Conservation (phyloP, 169 alveolate species). For the Theileria orientalis region DNA sequence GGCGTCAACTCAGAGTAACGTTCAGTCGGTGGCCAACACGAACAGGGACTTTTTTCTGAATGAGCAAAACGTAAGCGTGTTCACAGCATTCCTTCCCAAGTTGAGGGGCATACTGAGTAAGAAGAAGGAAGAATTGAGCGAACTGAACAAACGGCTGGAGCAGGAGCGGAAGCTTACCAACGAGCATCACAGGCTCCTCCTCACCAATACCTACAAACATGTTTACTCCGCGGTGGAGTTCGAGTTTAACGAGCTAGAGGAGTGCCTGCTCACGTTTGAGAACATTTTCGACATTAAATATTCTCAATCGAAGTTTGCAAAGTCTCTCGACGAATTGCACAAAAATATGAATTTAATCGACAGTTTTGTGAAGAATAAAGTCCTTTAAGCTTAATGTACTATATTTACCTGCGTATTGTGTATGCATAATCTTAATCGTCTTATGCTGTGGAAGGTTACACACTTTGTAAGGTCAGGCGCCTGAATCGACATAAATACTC, state of each 20-base stretch:
- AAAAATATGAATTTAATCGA: constrained; percentile 6
- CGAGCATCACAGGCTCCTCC: constrained; percentile 4
- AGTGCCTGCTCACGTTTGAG: background rate
- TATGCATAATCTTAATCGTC: background rate
- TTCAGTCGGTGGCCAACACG: background rate
- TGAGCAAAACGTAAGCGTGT: constrained; percentile 6
- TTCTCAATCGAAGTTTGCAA: constrained; percentile 11
- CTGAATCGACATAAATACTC: background rate
- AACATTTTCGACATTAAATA: constrained; percentile 6
- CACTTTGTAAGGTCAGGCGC: background rate
- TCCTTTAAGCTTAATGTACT: background rate
- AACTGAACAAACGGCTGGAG: background rate
- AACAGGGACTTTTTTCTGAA: constrained; percentile 20
- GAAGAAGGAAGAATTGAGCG: background rate
- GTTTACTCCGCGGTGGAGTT: background rate
- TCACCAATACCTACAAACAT: constrained; percentile 5
- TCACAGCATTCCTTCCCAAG: constrained; percentile 16
- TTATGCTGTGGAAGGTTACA: background rate
- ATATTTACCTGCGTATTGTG: background rate
- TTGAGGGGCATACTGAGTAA: background rate
- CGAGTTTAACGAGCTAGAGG: background rate
- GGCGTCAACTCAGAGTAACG: background rate
- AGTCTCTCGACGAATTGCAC: constrained; percentile 13
- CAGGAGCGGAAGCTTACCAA: background rate
- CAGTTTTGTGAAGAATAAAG: background rate